Evolutionary conservation across 352 stramenopile species (phyloP).

Genomic region (Elongisporangium anandrum): DNA sequence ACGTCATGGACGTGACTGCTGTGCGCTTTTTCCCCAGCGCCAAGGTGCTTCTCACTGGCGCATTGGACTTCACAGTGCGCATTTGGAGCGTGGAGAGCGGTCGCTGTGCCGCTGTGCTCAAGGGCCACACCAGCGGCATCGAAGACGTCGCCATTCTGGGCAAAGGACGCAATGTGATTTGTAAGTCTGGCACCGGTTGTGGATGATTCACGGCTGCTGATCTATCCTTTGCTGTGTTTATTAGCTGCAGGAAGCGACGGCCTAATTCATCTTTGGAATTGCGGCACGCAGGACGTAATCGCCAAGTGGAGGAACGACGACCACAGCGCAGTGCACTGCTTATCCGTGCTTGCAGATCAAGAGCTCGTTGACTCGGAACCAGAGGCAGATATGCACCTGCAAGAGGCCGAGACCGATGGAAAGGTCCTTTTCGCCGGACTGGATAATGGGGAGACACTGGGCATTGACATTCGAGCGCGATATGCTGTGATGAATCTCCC

Average conservation of each 20-base stretch:
- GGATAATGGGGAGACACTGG: slow-evolving; percentile 52
- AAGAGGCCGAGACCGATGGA: slow-evolving; percentile 53
- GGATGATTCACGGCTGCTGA: not conserved
- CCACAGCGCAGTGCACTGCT: slow-evolving; percentile 43
- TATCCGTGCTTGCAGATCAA: slow-evolving; percentile 39
- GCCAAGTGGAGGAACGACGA: slow-evolving; percentile 60
- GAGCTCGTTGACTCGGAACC: slow-evolving; percentile 7
- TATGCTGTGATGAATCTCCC: slow-evolving; percentile 35
- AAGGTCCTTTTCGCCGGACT: slow-evolving; percentile 64
- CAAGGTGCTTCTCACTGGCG: slow-evolving; percentile 61
- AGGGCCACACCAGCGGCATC: slow-evolving; percentile 51
- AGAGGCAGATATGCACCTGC: slow-evolving; percentile 7
- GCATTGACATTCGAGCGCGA: slow-evolving; percentile 51
- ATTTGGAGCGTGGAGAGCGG: slow-evolving; percentile 55
- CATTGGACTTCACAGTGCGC: slow-evolving; percentile 67
- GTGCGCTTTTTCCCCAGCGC: slow-evolving; percentile 67
- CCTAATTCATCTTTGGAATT: slow-evolving; percentile 65
- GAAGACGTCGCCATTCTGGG: slow-evolving; percentile 60
- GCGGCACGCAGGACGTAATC: slow-evolving; percentile 44
- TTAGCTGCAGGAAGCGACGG: slow-evolving; percentile 57
- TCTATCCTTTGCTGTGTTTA: not conserved
- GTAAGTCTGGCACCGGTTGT: slow-evolving; percentile 23
- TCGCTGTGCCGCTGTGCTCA: slow-evolving; percentile 50
- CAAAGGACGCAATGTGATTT: slow-evolving; percentile 64
- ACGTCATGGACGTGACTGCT: slow-evolving; percentile 58